Evolutionary conservation across 2,329 filamentous ascomycete genomes (phyloP).

Genomic region (Fusarium sacchari): DNA sequence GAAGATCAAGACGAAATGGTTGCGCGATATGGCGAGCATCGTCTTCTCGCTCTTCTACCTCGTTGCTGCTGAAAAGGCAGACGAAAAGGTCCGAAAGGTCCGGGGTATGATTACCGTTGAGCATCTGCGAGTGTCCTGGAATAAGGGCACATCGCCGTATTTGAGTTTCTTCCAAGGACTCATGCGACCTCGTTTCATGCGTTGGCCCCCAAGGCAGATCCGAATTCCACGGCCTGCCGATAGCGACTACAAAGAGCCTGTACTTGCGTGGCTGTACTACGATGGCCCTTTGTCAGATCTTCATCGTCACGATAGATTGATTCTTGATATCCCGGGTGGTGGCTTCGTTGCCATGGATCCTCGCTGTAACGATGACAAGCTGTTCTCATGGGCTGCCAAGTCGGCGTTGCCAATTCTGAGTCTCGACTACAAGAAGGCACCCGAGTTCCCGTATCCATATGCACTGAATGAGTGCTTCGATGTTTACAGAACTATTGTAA

Average conservation of each 20-base stretch:
- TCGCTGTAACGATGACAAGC: slow-evolving; percentile 91
- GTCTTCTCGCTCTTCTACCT: slow-evolving; percentile 91
- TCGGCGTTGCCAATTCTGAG: slow-evolving; percentile 90
- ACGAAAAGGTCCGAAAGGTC: slow-evolving; percentile 95
- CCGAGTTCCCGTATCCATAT: slow-evolving; percentile 61
- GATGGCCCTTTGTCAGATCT: slow-evolving; percentile 85
- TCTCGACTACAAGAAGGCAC: slow-evolving; percentile 78
- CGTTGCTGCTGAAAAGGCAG: slow-evolving; percentile 90
- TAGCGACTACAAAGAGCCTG: slow-evolving; percentile 85
- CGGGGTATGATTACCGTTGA: slow-evolving; percentile 88
- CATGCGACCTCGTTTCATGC: slow-evolving; percentile 80
- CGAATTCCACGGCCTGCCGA: slow-evolving; percentile 82
- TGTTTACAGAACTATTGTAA: slow-evolving; percentile 53
- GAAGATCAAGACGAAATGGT: slow-evolving; percentile 81
- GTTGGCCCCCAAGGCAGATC: slow-evolving; percentile 83
- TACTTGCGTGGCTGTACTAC: slow-evolving; percentile 92
- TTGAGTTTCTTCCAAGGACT: slow-evolving; percentile 77
- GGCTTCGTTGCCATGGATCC: slow-evolving; percentile 98
- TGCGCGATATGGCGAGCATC: slow-evolving; percentile 84
- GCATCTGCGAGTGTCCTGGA: slow-evolving; percentile 92
- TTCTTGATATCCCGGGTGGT: slow-evolving; percentile 91
- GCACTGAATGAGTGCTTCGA: slow-evolving; percentile 62
- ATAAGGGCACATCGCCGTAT: slow-evolving; percentile 92
- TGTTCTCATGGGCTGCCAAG: slow-evolving; percentile 91
- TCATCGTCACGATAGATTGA: slow-evolving; percentile 77